Conservation (phyloP, 1,284 basidiomycete species). For the Quambalaria eucalypti region DNA sequence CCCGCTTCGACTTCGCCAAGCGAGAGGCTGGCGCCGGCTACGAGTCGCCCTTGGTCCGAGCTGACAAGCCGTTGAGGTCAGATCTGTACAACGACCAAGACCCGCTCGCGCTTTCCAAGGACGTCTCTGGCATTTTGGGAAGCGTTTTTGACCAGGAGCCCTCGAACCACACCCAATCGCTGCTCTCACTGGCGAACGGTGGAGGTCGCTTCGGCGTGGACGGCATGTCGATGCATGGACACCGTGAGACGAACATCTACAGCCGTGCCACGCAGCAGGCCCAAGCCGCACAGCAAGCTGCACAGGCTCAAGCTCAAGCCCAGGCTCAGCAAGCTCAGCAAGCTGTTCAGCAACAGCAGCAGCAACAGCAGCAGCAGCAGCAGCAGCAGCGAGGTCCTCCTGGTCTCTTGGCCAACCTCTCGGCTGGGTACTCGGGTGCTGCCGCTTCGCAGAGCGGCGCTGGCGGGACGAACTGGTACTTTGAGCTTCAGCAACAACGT, state of each 20-base stretch:
- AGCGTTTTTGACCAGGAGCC: slow-evolving; percentile 28
- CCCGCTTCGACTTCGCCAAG: slow-evolving; percentile 38
- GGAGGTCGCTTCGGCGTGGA: too few relatives aligned
- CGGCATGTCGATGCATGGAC: too few relatives aligned
- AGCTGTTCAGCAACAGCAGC: slow-evolving; percentile 18
- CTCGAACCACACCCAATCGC: too few relatives aligned
- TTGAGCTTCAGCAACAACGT: slow-evolving; percentile 6
- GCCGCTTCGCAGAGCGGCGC: too few relatives aligned
- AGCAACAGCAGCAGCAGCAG: slow-evolving; percentile 18
- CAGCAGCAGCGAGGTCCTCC: slow-evolving; percentile 10
- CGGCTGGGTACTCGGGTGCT: background rate
- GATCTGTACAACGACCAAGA: slow-evolving; percentile 7
- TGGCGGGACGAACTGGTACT: background rate
- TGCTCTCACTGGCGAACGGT: too few relatives aligned
- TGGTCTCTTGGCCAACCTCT: background rate
- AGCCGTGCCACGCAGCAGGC: slow-evolving; percentile 18
- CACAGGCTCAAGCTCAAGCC: slow-evolving; percentile 20
- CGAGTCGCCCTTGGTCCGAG: slow-evolving; percentile 15
- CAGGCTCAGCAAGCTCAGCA: slow-evolving; percentile 17
- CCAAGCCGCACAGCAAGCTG: slow-evolving; percentile 15
- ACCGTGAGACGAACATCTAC: slow-evolving; percentile 18
- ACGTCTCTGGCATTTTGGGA: slow-evolving; percentile 25
- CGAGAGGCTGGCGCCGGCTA: slow-evolving; percentile 2
- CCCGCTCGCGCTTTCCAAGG: slow-evolving; percentile 13
- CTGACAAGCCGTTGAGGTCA: slow-evolving; percentile 4